phyloP scores from a whole-genome alignment of 805 yeast genomes.

The Yamadazyma tumulicola region DNA sequence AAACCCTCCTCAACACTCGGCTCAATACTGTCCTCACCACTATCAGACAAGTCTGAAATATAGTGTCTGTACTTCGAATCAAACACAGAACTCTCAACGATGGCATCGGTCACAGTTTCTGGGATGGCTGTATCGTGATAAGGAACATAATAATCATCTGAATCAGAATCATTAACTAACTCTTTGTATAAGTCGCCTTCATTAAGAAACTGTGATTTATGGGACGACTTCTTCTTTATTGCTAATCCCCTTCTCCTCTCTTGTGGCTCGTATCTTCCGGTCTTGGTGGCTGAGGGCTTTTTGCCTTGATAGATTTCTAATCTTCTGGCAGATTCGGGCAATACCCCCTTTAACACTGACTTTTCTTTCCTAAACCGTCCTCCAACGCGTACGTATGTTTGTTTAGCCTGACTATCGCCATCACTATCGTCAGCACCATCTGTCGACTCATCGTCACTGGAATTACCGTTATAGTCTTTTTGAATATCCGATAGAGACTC shows the following conservation, averaged over 20 bases:
- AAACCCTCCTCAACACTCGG: not conserved
- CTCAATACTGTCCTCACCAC: conserved; percentile 3
- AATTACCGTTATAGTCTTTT: no score
- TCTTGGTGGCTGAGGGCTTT: not conserved
- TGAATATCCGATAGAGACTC: no score
- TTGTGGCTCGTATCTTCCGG: conserved; percentile 7
- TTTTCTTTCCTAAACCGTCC: conserved; percentile 24
- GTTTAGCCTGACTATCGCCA: not conserved
- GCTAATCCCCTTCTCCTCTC: conserved; percentile 37
- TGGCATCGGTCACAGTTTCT: conserved; percentile 1
- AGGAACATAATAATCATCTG: conserved; percentile 6
- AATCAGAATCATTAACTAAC: conserved; percentile 4
- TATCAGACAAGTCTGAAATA: conserved; percentile 5
- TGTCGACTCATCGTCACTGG: no score
- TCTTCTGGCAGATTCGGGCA: conserved; percentile 40
- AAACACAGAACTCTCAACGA: conserved; percentile 7
- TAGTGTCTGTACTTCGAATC: conserved; percentile 10
- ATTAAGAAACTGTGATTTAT: conserved; percentile 2
- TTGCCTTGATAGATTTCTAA: conserved; percentile 20
- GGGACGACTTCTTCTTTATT: conserved; percentile 18
- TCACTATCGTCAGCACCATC: no score
- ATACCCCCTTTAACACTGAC: conserved; percentile 30
- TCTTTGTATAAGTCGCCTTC: conserved; percentile 11
- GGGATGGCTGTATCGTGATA: not conserved
- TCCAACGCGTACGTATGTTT: conserved; percentile 20